Evolutionary conservation across 768 basidiomycete genomes (phyloP).

Genomic region (Leccinum truebloodii): DNA sequence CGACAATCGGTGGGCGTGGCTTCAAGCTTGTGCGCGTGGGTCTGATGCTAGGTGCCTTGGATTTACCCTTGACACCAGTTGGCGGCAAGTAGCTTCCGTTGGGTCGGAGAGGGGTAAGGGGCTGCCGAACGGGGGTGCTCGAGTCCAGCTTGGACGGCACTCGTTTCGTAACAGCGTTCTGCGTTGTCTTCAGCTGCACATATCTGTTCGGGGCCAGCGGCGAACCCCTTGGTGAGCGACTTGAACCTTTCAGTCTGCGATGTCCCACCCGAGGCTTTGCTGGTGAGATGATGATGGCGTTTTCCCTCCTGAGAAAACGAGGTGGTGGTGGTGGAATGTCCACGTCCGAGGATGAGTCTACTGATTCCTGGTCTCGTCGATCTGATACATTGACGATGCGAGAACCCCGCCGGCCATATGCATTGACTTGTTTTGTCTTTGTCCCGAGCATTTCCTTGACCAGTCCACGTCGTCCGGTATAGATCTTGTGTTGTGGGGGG

Average conservation of each 20-base stretch:
- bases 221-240: constrained; percentile 21
- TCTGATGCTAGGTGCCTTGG: constrained; percentile 17
- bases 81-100: constrained; percentile 35
- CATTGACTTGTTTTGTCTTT: constrained; percentile 63
- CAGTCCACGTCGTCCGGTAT: background rate
- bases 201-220: constrained; percentile 29
- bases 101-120: constrained; percentile 39
- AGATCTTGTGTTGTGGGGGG: background rate
- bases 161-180: constrained; percentile 16
- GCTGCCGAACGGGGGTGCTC: constrained; percentile 34
- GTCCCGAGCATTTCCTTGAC: constrained; percentile 50
- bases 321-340: constrained; percentile 20
- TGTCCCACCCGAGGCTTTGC: constrained; percentile 13
- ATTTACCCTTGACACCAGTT: constrained; percentile 24
- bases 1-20: constrained; percentile 50
- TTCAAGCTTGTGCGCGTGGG: constrained; percentile 32
- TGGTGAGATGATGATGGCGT: constrained; percentile 26
- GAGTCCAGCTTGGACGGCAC: constrained; percentile 14
- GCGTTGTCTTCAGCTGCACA: constrained; percentile 22
- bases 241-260: constrained; percentile 15
- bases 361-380: constrained; percentile 28
- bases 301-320: constrained; percentile 22
- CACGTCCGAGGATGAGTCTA: constrained; percentile 43
- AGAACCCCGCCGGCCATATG: constrained; percentile 63
- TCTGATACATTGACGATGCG: constrained; percentile 56